A percentile compares a stretch with the other conserved stretches of the same genome.
Evolutionary conservation across 345 rosid species (phyloP).

Genomic region (Gossypium ekmanianum): DNA sequence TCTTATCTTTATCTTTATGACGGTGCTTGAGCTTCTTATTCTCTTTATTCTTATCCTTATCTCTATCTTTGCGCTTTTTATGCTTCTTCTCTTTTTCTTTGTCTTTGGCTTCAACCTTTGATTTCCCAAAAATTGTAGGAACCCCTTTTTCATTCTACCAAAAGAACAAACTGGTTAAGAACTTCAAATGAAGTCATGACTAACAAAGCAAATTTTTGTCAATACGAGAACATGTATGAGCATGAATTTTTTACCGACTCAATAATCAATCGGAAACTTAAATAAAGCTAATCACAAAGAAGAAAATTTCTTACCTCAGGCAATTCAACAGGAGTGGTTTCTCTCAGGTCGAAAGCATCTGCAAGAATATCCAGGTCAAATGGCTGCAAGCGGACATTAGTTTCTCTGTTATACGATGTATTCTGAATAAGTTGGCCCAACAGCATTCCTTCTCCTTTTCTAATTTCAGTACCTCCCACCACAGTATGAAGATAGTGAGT

Average conservation of each 20-base stretch:
- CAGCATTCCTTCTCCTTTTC: conserved; percentile 93
- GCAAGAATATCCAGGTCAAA: conserved; percentile 68
- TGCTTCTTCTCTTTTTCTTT: conserved; percentile 89
- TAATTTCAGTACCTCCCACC: conserved; percentile 78
- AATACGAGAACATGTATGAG: neutral
- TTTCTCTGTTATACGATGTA: conserved; percentile 37
- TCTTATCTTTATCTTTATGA: conserved; percentile 76
- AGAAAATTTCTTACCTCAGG: conserved; percentile 47
- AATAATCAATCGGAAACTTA: neutral
- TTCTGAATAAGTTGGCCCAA: conserved; percentile 65
- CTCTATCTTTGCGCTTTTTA: conserved; percentile 81
- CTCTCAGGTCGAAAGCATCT: conserved; percentile 72
- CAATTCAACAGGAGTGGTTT: conserved; percentile 56
- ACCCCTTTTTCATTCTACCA: conserved; percentile 70
- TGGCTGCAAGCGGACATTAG: conserved; percentile 47
- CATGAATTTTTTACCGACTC: neutral
- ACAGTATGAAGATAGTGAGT: conserved; percentile 70
- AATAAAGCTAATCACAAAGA: neutral
- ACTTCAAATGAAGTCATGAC: neutral
- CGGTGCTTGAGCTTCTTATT: conserved; percentile 87
- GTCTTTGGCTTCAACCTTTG: conserved; percentile 64
- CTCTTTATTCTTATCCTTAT: conserved; percentile 82
- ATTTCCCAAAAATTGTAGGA: conserved; percentile 69
- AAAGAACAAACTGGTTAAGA: conserved; percentile 8
- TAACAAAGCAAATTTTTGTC: neutral